Evolutionary conservation across 139 green algal genomes (phyloP), one percentile per base, ranked within the genome.

Genomic region (Chlamydomonas sp.): DNA sequence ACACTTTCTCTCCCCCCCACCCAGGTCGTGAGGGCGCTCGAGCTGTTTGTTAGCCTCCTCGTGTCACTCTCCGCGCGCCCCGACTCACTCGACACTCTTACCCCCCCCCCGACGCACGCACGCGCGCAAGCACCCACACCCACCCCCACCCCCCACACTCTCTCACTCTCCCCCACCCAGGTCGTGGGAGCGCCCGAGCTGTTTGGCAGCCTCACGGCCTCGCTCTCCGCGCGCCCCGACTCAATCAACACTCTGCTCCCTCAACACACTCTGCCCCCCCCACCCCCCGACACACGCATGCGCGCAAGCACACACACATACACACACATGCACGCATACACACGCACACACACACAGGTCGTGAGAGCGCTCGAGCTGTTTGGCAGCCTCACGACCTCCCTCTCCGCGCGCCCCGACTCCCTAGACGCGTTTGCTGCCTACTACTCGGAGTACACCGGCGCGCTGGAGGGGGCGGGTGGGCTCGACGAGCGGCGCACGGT

Each of bases 401-500:
- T n/a, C n/a, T n/a, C n/a, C n/a, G n/a, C n/a, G n/a, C n/a, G 77
- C n/a, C 78, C 78, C 1, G 57, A 70, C 30, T 70, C 69, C 34
- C 73, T 83, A 67, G 78, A 83, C 49, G 73, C 77, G 6, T 83
- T 78, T 62, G 70, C 70, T 0, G 13, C 73, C 29, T 82, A 73
- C 69, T 82, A 73, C 43, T 3, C 3, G 4, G 29, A 2, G 34
- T 69, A 62, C 38, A 54, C n/a, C 1, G 28, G 61, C 26, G 66
- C 64, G 3, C 38, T 59, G 38, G n/a, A 1, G 1, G 3, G 35
- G 34, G 68, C 50, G 24, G 76, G 78, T 29, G 39, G 26, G 2
- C 48, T 66, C 2, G 75, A 81, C 30, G 58, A 61, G 24, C 38
- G 62, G 30, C 58, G 75, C 70, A 38, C 39, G 43, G 48, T 66